A percentile compares a stretch with the other conserved stretches of the same genome.
These are phyloP conservation scores for Bipolaris oryzae DNA, from an alignment of 2,329 filamentous ascomycete species.

Conservation along the genomic window DNA sequence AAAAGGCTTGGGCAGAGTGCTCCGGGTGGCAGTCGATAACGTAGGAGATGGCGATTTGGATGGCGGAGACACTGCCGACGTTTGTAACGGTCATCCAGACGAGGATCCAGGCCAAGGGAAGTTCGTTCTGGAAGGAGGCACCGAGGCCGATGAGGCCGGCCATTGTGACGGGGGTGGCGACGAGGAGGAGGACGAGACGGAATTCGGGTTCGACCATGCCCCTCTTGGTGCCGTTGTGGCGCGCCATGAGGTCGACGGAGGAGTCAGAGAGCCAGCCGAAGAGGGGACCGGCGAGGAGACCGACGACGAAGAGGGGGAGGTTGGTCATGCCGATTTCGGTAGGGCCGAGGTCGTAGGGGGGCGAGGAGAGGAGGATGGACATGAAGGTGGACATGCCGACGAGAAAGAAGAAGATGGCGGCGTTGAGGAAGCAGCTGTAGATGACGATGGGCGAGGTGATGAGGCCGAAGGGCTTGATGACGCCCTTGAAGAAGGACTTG, in stretches of 20 bases:
- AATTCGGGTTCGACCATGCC: conserved; percentile 22
- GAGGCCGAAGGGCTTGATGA: conserved; percentile 19
- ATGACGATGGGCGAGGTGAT: conserved; percentile 16
- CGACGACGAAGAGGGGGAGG: conserved; percentile 15
- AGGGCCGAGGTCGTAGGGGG: conserved; percentile 18
- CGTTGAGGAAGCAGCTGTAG: conserved; percentile 22
- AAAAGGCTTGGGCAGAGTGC: conserved; percentile 19
- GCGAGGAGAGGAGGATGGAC: conserved; percentile 17
- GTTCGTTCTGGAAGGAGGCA: conserved; percentile 7
- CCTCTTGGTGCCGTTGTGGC: conserved; percentile 17
- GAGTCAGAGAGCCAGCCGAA: conserved; percentile 21
- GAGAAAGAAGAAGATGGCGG: conserved; percentile 15
- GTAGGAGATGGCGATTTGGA: conserved; percentile 17
- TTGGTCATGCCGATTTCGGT: conserved; percentile 22
- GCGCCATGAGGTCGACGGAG: conserved; percentile 14
- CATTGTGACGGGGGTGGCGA: conserved; percentile 16
- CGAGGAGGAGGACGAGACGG: conserved; percentile 17
- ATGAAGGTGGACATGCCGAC: conserved; percentile 17
- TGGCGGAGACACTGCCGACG: conserved; percentile 8
- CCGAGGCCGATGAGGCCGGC: conserved; percentile 16
- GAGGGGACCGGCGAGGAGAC: conserved; percentile 14
- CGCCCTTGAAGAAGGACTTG: conserved; percentile 19
- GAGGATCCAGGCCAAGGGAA: conserved; percentile 15
- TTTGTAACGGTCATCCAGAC: conserved; percentile 18
- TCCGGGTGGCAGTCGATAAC: conserved; percentile 22